Evolutionary conservation across 768 basidiomycete genomes (phyloP), one percentile per base, ranked within the genome.

Genomic region (Termitomyces sp.): DNA sequence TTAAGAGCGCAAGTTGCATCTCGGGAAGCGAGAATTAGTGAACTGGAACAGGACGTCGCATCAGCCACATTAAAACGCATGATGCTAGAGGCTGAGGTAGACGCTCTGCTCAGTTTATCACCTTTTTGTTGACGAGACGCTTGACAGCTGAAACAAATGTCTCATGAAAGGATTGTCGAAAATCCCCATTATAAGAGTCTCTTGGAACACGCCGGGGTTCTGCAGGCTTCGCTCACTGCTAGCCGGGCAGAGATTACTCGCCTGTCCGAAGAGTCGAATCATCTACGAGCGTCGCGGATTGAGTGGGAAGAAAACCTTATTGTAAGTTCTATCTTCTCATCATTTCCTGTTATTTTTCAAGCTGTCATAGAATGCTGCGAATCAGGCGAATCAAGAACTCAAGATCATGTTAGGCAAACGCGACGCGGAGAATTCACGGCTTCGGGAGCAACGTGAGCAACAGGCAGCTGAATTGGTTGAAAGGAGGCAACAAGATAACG

Each of bases 391-490:
- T n/a, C 82, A 88, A 64, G 91, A 95, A 36, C 76, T 90, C 37
- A 86, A 83, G 66, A 69, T 71, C 1, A 79, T 84, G 70, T 71
- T 89, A 42, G 75, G 76, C 9, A 89, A 88, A 68, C 84, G 87
- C 40, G 88, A 91, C 64, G 73, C 76, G 3, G 91, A 93, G 57
- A 84, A 83, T 65, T 72, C 79, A 20, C 84, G 91, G 37, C 77
- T 93, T 20, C 85, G 91, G 25, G 88, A 88, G 56, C 81, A 86
- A 63, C 84, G 91, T 7, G 91, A 93, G 64, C 86, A 89, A 63
- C 78, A 78, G 49, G 69, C 71, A 8, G 83, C 86, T 4, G 92
- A 93, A 65, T 66, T 91, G 34, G 71, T 78, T 38, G 93, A 95
- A 68, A 83, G 87, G 59, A 86, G 83, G 69, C 81, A 83, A 31